phyloP scores from a whole-genome alignment of 495 filamentous ascomycete species.

The Hypoxylon cercidicola region DNA sequence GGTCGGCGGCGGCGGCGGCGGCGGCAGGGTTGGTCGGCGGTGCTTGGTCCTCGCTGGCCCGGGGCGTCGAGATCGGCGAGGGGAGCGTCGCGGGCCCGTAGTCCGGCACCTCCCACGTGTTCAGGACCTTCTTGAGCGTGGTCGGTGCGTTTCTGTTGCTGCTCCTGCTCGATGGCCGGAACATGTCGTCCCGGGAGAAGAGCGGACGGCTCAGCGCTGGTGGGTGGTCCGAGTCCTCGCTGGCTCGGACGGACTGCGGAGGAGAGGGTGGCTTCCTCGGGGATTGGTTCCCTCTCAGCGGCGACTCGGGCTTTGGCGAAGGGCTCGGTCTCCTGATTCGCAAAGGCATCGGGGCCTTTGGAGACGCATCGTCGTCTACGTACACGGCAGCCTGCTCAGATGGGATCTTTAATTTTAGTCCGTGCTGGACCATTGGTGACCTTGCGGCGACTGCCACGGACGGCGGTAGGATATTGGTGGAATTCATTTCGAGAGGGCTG shows the following conservation, averaged over 20 bases:
- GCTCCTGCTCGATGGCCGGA: slow-evolving; percentile 26
- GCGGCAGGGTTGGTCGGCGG: no score
- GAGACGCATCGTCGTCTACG: slow-evolving; percentile 46
- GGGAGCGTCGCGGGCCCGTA: slow-evolving; percentile 40
- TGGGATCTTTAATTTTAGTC: slow-evolving; percentile 41
- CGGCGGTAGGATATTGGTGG: slow-evolving; percentile 33
- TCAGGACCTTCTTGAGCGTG: slow-evolving; percentile 34
- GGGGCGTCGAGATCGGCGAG: slow-evolving; percentile 42
- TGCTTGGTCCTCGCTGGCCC: slow-evolving; percentile 45
- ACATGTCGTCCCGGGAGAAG: slow-evolving; percentile 17
- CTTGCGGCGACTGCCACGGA: slow-evolving; percentile 32
- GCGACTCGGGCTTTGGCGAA: slow-evolving; percentile 7
- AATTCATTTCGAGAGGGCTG: slow-evolving; percentile 55
- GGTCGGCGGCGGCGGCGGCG: neutral
- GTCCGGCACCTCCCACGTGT: slow-evolving; percentile 24
- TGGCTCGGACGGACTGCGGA: slow-evolving; percentile 37
- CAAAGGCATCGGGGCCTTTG: slow-evolving; percentile 43
- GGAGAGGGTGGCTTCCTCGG: slow-evolving; percentile 42
- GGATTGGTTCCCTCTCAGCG: slow-evolving; percentile 22
- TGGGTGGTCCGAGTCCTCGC: slow-evolving; percentile 15
- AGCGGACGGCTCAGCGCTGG: slow-evolving; percentile 13
- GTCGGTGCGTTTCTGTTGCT: slow-evolving; percentile 28
- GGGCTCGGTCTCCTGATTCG: slow-evolving; percentile 41
- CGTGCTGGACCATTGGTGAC: slow-evolving; percentile 47
- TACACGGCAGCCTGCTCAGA: slow-evolving; percentile 41